Evolutionary conservation across 805 yeast genomes (phyloP), one percentile per base, ranked within the genome.

Genomic region (Saccharomyces jurei): DNA sequence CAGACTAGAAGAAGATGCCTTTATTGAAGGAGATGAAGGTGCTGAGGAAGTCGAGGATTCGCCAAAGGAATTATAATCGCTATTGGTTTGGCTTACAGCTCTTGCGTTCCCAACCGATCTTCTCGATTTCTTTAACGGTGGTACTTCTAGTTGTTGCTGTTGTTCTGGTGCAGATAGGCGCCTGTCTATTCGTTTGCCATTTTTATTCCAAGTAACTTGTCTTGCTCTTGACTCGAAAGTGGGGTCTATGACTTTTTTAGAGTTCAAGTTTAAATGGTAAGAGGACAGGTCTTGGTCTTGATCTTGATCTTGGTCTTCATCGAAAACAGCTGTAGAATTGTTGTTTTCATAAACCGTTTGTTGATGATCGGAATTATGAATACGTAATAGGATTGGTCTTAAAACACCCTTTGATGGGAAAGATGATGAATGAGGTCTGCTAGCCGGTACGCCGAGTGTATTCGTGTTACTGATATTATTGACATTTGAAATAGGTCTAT

Each of bases 161-260:
- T 57, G 47, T 14, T 61, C 57, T 6, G 62, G 58, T 2, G 61
- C 63, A 11, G 60, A 54, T 44, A 57, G 41, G 41, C 60, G 59
- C 46, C 66, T 57, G 27, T 62, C 60, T 17, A 67, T 59, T 48
- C 70, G 54, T 55, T 62, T 69, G 17, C 70, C 71, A 52, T 65
- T 68, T 49, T 67, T 69, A 54, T 68, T 69, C 71, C 71, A 68
- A n/a, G 70, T 67, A 26, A 68, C 69, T 28, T 56, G 58, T 53
- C 57, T 61, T 25, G 26, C 10, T 14, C 13, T 46, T 22, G 49
- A 46, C 30, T 25, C 28, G 25, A 22, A 22, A 46, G 28, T 10
- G 17, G 49, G 21, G 10, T 36, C 44, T 17, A 36, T 10, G 13
- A 8, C 25, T 5, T 46, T 46, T 14, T 46, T 46, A 46, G 30